Evolutionary conservation across 1,284 basidiomycete species (phyloP).

Genomic region (Pyrrhoderma lamaoense): DNA sequence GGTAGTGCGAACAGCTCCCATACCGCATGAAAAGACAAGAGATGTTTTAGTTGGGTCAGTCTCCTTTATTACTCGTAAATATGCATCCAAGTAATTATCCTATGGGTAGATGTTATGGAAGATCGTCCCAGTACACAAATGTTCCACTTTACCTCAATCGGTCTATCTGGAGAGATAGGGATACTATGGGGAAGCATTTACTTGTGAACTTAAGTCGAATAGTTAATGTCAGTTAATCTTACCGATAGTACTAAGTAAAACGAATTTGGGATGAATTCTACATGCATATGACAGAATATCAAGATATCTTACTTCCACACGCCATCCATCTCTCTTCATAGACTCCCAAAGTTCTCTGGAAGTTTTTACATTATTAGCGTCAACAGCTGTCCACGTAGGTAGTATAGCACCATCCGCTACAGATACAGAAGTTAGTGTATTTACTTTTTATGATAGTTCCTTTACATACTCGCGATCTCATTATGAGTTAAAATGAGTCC

Average conservation of each 20-base stretch:
- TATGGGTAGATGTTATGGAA: slow-evolving; percentile 25
- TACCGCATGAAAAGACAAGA: slow-evolving; percentile 94
- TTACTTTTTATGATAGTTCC: neutral
- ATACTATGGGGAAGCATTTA: slow-evolving; percentile 45
- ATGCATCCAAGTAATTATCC: slow-evolving; percentile 94
- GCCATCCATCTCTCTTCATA: slow-evolving; percentile 82
- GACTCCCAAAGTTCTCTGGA: slow-evolving; percentile 81
- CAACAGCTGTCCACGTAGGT: slow-evolving; percentile 94
- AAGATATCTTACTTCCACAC: slow-evolving; percentile 63
- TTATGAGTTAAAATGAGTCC: slow-evolving; percentile 93
- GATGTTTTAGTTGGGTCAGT: slow-evolving; percentile 79
- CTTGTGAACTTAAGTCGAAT: neutral
- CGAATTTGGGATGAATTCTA: slow-evolving; percentile 2
- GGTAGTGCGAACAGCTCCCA: slow-evolving; percentile 94
- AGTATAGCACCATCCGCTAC: slow-evolving; percentile 77
- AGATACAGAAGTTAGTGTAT: slow-evolving; percentile 23
- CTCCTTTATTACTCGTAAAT: slow-evolving; percentile 75
- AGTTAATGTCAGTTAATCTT: slow-evolving; percentile 19
- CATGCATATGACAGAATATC: too few species aligned
- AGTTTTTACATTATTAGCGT: slow-evolving; percentile 79
- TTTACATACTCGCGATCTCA: slow-evolving; percentile 54
- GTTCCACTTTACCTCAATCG: slow-evolving; percentile 63
- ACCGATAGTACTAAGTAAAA: slow-evolving; percentile 53
- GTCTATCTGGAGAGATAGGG: slow-evolving; percentile 86
- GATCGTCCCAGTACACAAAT: neutral